phyloP scores from a whole-genome alignment of 2,329 filamentous ascomycete species.

The Botrytis cinerea region DNA sequence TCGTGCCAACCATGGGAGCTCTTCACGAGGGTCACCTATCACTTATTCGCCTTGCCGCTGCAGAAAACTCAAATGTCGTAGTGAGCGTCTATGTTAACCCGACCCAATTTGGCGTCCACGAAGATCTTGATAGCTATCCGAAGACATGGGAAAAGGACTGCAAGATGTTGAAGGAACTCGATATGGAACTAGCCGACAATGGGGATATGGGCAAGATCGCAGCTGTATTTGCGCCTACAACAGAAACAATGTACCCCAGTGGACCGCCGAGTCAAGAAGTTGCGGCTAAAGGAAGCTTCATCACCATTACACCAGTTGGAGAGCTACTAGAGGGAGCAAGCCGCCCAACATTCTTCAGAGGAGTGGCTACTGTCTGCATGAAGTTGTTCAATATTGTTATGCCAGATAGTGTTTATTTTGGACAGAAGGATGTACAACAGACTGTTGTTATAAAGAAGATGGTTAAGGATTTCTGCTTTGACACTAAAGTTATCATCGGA shows the following conservation, averaged over 20 bases:
- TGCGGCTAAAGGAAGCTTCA: conserved; percentile 80
- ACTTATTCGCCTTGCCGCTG: conserved; percentile 79
- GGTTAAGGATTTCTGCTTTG: conserved; percentile 83
- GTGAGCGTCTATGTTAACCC: conserved; percentile 96
- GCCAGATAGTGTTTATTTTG: conserved; percentile 84
- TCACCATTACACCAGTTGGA: conserved; percentile 84
- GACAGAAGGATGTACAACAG: conserved; percentile 97
- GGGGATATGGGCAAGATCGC: conserved; percentile 66
- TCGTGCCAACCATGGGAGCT: conserved; percentile 97
- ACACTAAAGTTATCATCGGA: conserved; percentile 71
- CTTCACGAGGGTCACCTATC: conserved; percentile 90
- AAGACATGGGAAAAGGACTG: conserved; percentile 84
- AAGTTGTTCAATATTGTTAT: conserved; percentile 85
- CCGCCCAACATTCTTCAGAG: conserved; percentile 92
- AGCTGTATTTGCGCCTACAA: conserved; percentile 84
- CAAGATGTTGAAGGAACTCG: conserved; percentile 64
- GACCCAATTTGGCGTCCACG: conserved; percentile 86
- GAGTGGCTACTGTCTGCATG: conserved; percentile 94
- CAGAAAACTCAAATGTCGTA: conserved; percentile 82
- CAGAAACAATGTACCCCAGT: conserved; percentile 83
- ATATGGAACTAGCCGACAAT: conserved; percentile 69
- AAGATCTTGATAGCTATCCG: conserved; percentile 88
- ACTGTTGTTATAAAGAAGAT: conserved; percentile 85
- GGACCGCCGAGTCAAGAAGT: conserved; percentile 69
- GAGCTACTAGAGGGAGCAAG: conserved; percentile 80